Percentiles rank a stretch among this genome's conserved stretches.
These are phyloP conservation scores for Wickerhamomyces ciferrii DNA, from an alignment of 805 yeast genomes.

Conservation along the genomic window DNA sequence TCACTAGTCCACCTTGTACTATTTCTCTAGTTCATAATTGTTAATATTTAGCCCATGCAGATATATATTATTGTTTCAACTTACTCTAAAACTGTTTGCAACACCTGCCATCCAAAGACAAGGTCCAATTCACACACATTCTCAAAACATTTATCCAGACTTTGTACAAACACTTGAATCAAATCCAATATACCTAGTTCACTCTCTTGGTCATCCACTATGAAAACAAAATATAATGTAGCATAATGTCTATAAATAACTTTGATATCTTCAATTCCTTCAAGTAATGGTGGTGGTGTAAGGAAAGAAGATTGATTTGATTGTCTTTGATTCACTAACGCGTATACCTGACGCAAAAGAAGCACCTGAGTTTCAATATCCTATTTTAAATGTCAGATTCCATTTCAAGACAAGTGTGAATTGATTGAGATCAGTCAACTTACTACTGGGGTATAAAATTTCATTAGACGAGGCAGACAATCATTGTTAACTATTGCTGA, in stretches of 20 bases:
- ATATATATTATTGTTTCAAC: too few species aligned
- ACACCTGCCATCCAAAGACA: slow-evolving; percentile 98
- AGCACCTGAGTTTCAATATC: slow-evolving; percentile 79
- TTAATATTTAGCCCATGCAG: slow-evolving; percentile 2
- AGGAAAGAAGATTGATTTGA: slow-evolving; percentile 82
- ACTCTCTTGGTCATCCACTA: slow-evolving; percentile 93
- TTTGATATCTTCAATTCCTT: slow-evolving; percentile 67
- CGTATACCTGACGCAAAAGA: slow-evolving; percentile 77
- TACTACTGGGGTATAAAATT: slow-evolving; percentile 83
- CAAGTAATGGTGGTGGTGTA: slow-evolving; percentile 75
- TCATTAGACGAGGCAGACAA: slow-evolving; percentile 83
- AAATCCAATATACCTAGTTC: slow-evolving; percentile 91
- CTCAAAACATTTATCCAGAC: slow-evolving; percentile 86
- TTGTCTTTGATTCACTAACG: slow-evolving; percentile 64
- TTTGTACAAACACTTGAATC: slow-evolving; percentile 95
- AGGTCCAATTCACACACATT: slow-evolving; percentile 94
- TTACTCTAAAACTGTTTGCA: slow-evolving; percentile 76
- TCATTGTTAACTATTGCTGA: slow-evolving; percentile 67
- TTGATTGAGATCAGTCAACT: slow-evolving; percentile 4
- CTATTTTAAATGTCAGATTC: slow-evolving; percentile 8
- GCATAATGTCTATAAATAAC: slow-evolving; percentile 95
- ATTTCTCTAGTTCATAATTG: slow-evolving; percentile 46
- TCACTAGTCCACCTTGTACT: slow-evolving; percentile 97
- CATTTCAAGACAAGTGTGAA: background rate
- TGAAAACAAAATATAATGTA: slow-evolving; percentile 90